phyloP scores from a whole-genome alignment of 2,329 filamentous ascomycete species.

The Fusarium haematococcum region DNA sequence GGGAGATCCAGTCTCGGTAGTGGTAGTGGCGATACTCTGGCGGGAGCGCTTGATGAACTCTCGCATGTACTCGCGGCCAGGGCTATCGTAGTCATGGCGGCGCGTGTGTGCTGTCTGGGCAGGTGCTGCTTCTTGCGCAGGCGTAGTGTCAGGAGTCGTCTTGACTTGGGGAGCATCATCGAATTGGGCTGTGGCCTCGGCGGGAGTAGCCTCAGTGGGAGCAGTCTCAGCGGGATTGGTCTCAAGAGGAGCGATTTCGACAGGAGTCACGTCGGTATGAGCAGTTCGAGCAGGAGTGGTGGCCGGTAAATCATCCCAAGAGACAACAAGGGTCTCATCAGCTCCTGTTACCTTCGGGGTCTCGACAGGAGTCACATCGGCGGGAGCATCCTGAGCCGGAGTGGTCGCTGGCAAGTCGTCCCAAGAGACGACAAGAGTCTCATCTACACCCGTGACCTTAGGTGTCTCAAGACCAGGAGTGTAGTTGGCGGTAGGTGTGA shows the following conservation, averaged over 20 bases:
- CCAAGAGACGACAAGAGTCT: background rate
- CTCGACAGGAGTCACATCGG: background rate
- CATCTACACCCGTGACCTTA: background rate
- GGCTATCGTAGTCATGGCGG: constrained; percentile 47
- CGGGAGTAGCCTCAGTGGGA: background rate
- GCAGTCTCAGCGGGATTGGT: background rate
- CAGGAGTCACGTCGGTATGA: too few species aligned
- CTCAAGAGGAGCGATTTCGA: background rate
- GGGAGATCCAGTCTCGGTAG: constrained; percentile 49
- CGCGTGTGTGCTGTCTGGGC: constrained; percentile 5
- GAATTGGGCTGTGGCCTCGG: background rate
- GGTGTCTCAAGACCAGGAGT: constrained; percentile 4
- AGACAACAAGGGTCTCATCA: background rate
- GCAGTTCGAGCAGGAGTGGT: too few species aligned
- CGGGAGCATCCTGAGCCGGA: background rate
- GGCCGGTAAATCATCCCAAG: background rate
- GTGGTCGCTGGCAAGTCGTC: background rate
- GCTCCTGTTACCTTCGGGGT: background rate
- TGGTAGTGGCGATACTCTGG: constrained; percentile 43
- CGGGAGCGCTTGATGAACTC: constrained; percentile 52
- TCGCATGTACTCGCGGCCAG: constrained; percentile 50
- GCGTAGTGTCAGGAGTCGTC: background rate
- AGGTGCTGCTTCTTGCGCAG: constrained; percentile 12
- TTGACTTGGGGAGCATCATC: background rate
- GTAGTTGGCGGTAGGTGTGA: background rate